These are phyloP conservation scores for Kwoniella dendrophila DNA, from an alignment of 768 basidiomycete species.

Conservation along the genomic window DNA sequence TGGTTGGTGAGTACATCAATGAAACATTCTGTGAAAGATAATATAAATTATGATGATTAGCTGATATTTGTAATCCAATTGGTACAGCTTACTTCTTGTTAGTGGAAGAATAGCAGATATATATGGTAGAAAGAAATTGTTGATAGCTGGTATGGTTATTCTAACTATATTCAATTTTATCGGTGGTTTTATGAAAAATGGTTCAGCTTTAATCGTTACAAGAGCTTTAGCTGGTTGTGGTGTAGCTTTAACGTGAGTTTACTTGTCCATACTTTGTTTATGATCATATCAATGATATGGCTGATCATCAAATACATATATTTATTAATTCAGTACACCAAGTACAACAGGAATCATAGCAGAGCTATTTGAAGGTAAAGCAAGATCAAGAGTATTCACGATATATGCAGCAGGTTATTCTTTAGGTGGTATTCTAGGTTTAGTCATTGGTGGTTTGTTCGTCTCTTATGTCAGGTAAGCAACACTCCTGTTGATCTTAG, in stretches of 20 bases:
- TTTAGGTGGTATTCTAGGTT: slow-evolving; percentile 73
- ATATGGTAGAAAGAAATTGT: slow-evolving; percentile 72
- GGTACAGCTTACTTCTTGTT: slow-evolving; percentile 42
- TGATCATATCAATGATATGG: neutral
- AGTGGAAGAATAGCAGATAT: slow-evolving; percentile 45
- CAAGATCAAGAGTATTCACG: slow-evolving; percentile 76
- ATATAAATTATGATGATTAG: neutral
- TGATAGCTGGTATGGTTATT: slow-evolving; percentile 65
- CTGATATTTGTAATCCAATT: slow-evolving; percentile 10
- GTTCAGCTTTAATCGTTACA: slow-evolving; percentile 67
- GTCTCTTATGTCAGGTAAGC: slow-evolving; percentile 62
- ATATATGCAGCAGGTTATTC: slow-evolving; percentile 84
- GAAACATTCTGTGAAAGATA: neutral
- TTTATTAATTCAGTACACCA: slow-evolving; percentile 39
- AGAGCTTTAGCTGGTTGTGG: slow-evolving; percentile 82
- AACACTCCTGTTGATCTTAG: neutral
- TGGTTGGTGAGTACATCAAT: slow-evolving; percentile 19
- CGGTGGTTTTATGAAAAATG: slow-evolving; percentile 57
- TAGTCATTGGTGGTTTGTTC: slow-evolving; percentile 70
- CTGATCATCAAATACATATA: too few species aligned
- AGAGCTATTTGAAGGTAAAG: slow-evolving; percentile 69
- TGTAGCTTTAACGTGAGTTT: slow-evolving; percentile 63
- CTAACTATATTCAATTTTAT: slow-evolving; percentile 64
- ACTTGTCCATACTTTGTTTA: neutral
- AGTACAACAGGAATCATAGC: slow-evolving; percentile 73